These are phyloP conservation scores for Triticum turgidum DNA, from an alignment of 176 grass and related monocot species.

Conservation along the genomic window DNA sequence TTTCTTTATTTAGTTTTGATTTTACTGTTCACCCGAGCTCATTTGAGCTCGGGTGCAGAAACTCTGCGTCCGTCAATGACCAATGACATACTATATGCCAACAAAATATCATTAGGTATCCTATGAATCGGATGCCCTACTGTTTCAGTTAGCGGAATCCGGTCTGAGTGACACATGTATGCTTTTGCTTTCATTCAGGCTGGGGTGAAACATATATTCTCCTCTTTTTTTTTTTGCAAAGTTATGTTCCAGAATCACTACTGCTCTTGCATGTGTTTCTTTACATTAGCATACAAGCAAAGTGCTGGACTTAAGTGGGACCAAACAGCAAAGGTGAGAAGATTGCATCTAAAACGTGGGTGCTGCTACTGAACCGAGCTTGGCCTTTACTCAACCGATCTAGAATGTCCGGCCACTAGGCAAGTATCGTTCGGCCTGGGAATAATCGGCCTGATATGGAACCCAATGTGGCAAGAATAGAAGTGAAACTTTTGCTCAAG, in stretches of 20 bases:
- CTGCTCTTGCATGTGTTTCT: too few species aligned
- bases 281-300: not conserved
- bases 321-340: not conserved
- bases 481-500: not conserved
- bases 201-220: too few species aligned
- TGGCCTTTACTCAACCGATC: slow-evolving; percentile 7
- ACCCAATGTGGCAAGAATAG: not conserved
- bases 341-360: not conserved
- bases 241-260: too few species aligned
- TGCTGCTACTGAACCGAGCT: not conserved
- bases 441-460: not conserved
- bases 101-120: not conserved
- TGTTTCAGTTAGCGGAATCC: too few species aligned
- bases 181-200: too few species aligned
- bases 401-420: not conserved
- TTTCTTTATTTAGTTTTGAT: too few species aligned
- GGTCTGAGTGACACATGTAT: too few species aligned
- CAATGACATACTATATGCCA: not conserved
- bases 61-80: too few species aligned
- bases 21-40: too few species aligned
- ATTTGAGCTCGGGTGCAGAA: too few species aligned
- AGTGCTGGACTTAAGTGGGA: slow-evolving; percentile 12
- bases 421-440: not conserved
- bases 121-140: not conserved
- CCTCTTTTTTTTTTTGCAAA: too few species aligned